Conservation (phyloP, 441 rosid species). For the Melastoma candidum region DNA sequence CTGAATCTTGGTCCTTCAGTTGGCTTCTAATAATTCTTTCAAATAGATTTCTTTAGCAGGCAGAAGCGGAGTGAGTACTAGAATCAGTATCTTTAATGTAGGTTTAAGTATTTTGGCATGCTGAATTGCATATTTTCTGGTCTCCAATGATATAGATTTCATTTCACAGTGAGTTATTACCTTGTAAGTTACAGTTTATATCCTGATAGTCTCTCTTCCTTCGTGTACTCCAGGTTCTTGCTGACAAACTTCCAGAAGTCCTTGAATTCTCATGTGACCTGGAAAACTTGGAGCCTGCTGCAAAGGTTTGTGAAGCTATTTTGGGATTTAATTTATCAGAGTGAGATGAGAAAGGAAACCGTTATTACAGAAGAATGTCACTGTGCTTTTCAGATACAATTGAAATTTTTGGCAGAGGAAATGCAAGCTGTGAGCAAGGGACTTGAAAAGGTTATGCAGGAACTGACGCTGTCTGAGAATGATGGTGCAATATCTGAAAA, state of each 20-base stretch:
- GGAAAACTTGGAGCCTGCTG: constrained; percentile 56
- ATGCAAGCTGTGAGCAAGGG: constrained; percentile 97
- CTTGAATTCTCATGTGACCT: constrained; percentile 71
- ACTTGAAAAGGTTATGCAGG: constrained; percentile 82
- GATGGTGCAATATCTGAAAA: constrained; percentile 73
- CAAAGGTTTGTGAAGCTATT: constrained; percentile 41
- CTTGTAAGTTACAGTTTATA: background rate
- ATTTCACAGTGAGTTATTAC: background rate
- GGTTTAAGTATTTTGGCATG: too few species aligned
- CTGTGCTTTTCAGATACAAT: constrained; percentile 57
- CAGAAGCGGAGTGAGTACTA: background rate
- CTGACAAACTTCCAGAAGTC: constrained; percentile 75
- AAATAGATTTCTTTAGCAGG: background rate
- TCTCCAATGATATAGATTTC: too few species aligned
- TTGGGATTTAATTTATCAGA: too few species aligned
- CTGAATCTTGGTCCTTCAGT: background rate
- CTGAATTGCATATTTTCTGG: too few species aligned
- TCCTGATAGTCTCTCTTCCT: background rate
- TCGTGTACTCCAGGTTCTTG: constrained; percentile 56
- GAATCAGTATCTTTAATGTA: too few species aligned
- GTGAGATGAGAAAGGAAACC: background rate
- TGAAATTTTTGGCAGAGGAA: constrained; percentile 90
- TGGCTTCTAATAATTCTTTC: background rate
- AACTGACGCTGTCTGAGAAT: constrained; percentile 69
- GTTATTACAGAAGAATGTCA: background rate